phyloP scores from a whole-genome alignment of 345 rosid genomes.

The Heritiera fomes region DNA sequence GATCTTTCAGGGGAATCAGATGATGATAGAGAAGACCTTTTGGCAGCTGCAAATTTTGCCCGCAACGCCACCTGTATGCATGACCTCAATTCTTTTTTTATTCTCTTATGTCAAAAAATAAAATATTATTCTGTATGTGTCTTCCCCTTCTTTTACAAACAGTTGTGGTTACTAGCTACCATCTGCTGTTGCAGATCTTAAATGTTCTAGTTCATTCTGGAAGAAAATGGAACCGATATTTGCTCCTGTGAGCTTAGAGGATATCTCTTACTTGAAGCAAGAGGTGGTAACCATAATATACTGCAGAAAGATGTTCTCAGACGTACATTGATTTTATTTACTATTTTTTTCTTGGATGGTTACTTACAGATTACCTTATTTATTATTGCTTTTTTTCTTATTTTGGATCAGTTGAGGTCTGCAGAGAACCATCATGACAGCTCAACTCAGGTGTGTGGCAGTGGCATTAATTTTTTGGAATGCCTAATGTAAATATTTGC shows the following conservation, averaged over 20 bases:
- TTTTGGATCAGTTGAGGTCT: constrained; percentile 33
- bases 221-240: constrained; percentile 47
- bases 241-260: constrained; percentile 39
- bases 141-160: not conserved
- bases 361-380: not conserved
- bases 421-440: constrained; percentile 30
- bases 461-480: constrained; percentile 21
- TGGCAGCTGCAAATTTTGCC: constrained; percentile 52
- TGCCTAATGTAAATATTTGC: not conserved
- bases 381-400: not conserved
- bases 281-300: constrained; percentile 38
- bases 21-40: constrained; percentile 57
- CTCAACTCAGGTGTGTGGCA: constrained; percentile 22
- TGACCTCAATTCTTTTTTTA: not conserved
- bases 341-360: not conserved
- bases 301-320: constrained; percentile 15
- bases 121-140: not conserved
- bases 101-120: not conserved
- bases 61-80: constrained; percentile 49
- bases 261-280: constrained; percentile 42
- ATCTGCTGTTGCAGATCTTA: constrained; percentile 39
- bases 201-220: constrained; percentile 52
- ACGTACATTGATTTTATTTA: not conserved
- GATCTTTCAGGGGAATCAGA: constrained; percentile 46
- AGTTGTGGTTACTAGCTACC: not conserved